phyloP scores from a whole-genome alignment of 768 basidiomycete genomes.

The Mycena metata region DNA sequence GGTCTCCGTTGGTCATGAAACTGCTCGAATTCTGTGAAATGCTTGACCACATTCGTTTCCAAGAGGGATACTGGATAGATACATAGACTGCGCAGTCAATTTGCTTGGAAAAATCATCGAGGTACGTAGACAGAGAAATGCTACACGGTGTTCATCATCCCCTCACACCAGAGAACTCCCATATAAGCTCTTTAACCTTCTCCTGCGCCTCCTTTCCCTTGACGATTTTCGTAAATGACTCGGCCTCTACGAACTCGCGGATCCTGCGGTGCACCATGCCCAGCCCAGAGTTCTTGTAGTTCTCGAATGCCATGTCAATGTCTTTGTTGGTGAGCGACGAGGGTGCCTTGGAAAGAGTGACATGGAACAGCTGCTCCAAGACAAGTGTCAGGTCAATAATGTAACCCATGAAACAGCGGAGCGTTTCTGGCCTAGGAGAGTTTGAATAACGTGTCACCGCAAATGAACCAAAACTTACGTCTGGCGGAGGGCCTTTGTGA shows the following conservation, averaged over 20 bases:
- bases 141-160: too few species aligned
- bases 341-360: background rate
- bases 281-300: background rate
- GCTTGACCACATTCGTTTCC: too few species aligned
- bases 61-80: too few species aligned
- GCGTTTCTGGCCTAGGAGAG: background rate
- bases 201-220: background rate
- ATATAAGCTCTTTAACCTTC: slow-evolving; percentile 3
- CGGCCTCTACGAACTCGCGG: background rate
- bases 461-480: too few species aligned
- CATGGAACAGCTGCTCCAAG: slow-evolving; percentile 6
- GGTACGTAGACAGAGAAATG: too few species aligned
- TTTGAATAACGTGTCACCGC: too few species aligned
- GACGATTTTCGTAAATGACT: background rate
- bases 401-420: slow-evolving; percentile 14
- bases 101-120: too few species aligned
- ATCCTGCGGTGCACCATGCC: slow-evolving; percentile 3
- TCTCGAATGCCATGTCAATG: background rate
- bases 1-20: too few species aligned
- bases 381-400: background rate
- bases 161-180: background rate
- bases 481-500: too few species aligned
- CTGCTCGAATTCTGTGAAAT: too few species aligned
- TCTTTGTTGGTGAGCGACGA: background rate
- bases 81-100: too few species aligned